Base-by-base conservation (phyloP, 116 monocot genomes). In the Trichopus zeylanicus region DNA sequence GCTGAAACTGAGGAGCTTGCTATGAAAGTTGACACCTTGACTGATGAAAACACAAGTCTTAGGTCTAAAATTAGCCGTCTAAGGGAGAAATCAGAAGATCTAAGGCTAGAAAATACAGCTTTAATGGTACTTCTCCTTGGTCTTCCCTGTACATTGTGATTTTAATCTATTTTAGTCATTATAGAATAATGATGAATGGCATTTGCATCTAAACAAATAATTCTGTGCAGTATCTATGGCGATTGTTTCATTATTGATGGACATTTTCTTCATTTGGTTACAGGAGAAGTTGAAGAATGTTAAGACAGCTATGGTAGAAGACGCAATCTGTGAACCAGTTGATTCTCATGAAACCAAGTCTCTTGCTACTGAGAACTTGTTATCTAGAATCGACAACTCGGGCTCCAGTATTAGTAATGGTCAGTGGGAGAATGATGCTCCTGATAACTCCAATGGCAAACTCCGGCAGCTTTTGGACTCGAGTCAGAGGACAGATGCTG, bases 1-100 rank as follows among this genome's bases (percentile, higher is more conserved):
- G 79, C 73, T 27, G 79, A 79, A 65, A 73, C 69, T 6, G 79
- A 73, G 51, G 73, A 79, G 65, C 73, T 79, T 55, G 73, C 79
- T 24, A 11, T 49, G 19, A 73, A 53, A 70, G 73, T 79, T 22
- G 69, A 73, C 11, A 9, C 60, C 35, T 59, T 79, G 37, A 69
- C 23, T 24, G 30, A 59, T 49, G 73, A 79, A 53, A 79, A 73
- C 52, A 52, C 29, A 10, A 35, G 59, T 26, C 65, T 79, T 3
- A 63, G 27, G 56, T 54, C 69, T 48, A 73, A 79, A 70, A 61
- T 79, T 29, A 68, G 22, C 33, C 64, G 49, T 2, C 60, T 79
- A 20, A 69, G 26, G n/a, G 64, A 79, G 57, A 55, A 56, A 29
- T 69, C 79, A 2, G 56, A 73, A 46, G 73, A 73, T 53, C 61